These are phyloP conservation scores for Aspergillus funiculosus DNA, from an alignment of 495 filamentous ascomycete species.

Conservation along the genomic window DNA sequence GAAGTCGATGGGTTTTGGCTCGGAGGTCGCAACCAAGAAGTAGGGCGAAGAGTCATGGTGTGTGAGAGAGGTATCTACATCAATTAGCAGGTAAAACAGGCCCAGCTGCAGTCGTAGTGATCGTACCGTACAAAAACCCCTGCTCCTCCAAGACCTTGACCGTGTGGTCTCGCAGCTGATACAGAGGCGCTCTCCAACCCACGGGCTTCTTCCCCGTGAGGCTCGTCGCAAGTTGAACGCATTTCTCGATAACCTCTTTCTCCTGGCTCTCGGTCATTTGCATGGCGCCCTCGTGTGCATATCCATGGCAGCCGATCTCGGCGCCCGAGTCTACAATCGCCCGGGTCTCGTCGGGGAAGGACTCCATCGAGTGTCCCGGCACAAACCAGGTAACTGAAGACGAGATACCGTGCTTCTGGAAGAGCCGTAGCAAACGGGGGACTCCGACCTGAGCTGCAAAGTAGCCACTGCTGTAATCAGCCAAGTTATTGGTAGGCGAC, in stretches of 20 bases:
- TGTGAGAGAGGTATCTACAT: slow-evolving; percentile 7
- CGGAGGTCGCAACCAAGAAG: slow-evolving; percentile 31
- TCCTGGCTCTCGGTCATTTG: slow-evolving; percentile 55
- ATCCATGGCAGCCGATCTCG: slow-evolving; percentile 59
- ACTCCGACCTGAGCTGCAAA: slow-evolving; percentile 57
- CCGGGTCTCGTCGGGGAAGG: slow-evolving; percentile 49
- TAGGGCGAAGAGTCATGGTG: slow-evolving; percentile 44
- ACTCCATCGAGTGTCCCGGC: slow-evolving; percentile 58
- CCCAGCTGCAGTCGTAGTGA: neutral
- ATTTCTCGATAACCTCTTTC: slow-evolving; percentile 49
- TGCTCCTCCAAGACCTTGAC: slow-evolving; percentile 50
- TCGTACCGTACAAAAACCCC: slow-evolving; percentile 49
- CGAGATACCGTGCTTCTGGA: slow-evolving; percentile 48
- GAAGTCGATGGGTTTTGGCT: slow-evolving; percentile 42
- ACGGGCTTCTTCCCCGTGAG: slow-evolving; percentile 49
- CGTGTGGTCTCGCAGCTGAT: slow-evolving; percentile 51
- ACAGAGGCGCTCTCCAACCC: slow-evolving; percentile 55
- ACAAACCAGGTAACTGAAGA: slow-evolving; percentile 58
- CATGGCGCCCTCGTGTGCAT: slow-evolving; percentile 45
- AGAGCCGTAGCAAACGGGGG: slow-evolving; percentile 52
- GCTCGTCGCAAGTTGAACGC: slow-evolving; percentile 44
- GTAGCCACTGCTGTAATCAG: slow-evolving; percentile 55
- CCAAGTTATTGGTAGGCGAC: slow-evolving; percentile 45
- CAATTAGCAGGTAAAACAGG: neutral
- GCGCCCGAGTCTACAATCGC: slow-evolving; percentile 49